phyloP scores from a whole-genome alignment of 345 rosid species.

The Salix suchowensis region DNA sequence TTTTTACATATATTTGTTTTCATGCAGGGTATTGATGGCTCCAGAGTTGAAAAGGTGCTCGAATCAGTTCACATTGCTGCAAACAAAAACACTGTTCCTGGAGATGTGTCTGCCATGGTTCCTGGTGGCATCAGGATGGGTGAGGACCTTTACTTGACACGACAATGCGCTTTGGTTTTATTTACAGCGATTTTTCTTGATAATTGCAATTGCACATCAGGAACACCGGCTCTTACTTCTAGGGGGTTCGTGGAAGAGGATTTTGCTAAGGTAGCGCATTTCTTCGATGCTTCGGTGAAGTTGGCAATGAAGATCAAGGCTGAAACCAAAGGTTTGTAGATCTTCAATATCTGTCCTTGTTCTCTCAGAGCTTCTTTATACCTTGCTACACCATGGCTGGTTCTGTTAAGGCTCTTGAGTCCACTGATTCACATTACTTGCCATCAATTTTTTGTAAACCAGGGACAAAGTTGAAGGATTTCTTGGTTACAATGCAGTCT shows the following conservation, averaged over 20 bases:
- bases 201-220: conserved; percentile 34
- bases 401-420: background rate
- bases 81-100: conserved; percentile 98
- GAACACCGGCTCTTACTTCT: conserved; percentile 97
- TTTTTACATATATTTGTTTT: background rate
- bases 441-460: conserved; percentile 7
- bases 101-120: conserved; percentile 99
- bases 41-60: conserved; percentile 94
- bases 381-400: background rate
- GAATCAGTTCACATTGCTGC: conserved; percentile 98
- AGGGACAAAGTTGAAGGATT: conserved; percentile 95
- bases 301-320: conserved; percentile 82
- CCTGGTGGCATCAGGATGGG: conserved; percentile 99
- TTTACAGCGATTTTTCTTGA: conserved; percentile 4
- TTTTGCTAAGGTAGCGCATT: conserved; percentile 84
- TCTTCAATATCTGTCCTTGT: background rate
- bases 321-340: conserved; percentile 62
- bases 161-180: background rate
- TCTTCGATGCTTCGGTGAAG: conserved; percentile 74
- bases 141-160: conserved; percentile 23
- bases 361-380: background rate
- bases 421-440: background rate
- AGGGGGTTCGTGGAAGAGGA: conserved; percentile 90
- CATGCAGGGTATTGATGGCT: conserved; percentile 85
- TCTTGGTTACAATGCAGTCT: conserved; percentile 54